Evolutionary conservation across 2,329 filamentous ascomycete species (phyloP).

Genomic region (Ilyonectria robusta): DNA sequence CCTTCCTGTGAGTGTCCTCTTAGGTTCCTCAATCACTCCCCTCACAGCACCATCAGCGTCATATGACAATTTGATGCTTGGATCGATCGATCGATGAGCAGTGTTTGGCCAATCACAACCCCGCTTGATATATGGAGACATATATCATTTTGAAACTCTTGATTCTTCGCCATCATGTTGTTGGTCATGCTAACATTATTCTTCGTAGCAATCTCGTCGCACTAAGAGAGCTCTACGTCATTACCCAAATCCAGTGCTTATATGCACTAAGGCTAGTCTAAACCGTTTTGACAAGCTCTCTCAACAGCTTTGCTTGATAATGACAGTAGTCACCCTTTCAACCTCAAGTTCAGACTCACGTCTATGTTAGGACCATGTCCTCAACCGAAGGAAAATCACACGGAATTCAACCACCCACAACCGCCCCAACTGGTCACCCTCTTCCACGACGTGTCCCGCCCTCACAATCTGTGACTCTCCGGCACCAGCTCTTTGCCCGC

Average conservation of each 20-base stretch:
- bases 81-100: conserved; percentile 53
- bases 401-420: conserved; percentile 42
- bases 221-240: not conserved
- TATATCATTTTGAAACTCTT: conserved; percentile 21
- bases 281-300: conserved; percentile 1
- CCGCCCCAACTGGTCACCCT: conserved; percentile 54
- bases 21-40: conserved; percentile 24
- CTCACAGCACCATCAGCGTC: conserved; percentile 36
- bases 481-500: conserved; percentile 61
- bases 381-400: conserved; percentile 42
- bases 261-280: not conserved
- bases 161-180: conserved; percentile 13
- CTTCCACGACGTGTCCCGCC: conserved; percentile 61
- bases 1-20: conserved; percentile 34
- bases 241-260: not conserved
- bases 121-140: conserved; percentile 11
- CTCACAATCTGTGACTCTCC: conserved; percentile 63
- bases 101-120: conserved; percentile 44
- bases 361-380: conserved; percentile 48
- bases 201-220: not conserved
- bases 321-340: conserved; percentile 3
- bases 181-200: conserved; percentile 30
- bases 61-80: conserved; percentile 42
- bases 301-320: not conserved
- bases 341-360: not conserved